phyloP scores from a whole-genome alignment of 768 basidiomycete genomes.

The Baorangia bicolor region DNA sequence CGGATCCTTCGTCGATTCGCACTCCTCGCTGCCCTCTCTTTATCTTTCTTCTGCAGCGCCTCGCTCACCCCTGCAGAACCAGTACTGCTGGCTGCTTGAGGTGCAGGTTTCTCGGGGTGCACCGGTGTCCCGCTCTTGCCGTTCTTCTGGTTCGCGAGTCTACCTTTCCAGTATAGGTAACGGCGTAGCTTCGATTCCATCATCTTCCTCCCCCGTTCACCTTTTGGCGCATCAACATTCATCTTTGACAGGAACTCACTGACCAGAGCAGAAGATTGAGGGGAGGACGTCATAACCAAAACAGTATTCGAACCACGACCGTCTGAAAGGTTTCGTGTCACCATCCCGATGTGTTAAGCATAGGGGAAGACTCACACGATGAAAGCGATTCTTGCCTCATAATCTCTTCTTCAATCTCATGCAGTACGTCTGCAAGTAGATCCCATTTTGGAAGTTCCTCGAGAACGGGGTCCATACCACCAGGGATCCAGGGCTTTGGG shows the following conservation, averaged over 20 bases:
- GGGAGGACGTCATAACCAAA: constrained; percentile 86
- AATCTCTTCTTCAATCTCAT: constrained; percentile 89
- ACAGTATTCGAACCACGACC: constrained; percentile 67
- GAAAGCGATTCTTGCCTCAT: constrained; percentile 53
- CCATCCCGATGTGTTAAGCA: not conserved
- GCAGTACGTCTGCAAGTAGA: constrained; percentile 75
- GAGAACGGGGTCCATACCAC: constrained; percentile 78
- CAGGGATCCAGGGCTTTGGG: constrained; percentile 58
- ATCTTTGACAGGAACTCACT: constrained; percentile 74
- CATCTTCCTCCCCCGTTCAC: constrained; percentile 68
- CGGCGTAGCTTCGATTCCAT: constrained; percentile 71
- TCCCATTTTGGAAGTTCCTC: constrained; percentile 97
- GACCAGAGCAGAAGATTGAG: constrained; percentile 69
- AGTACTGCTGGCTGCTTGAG: constrained; percentile 16
- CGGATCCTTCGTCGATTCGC: constrained; percentile 72
- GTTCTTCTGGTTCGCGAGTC: constrained; percentile 31
- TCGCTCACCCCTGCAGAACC: constrained; percentile 50
- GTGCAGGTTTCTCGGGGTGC: constrained; percentile 1
- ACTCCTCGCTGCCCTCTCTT: constrained; percentile 53
- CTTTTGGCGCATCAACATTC: constrained; percentile 55
- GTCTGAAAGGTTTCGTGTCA: constrained; percentile 17
- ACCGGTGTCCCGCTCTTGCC: constrained; percentile 1
- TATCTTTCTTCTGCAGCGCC: constrained; percentile 77
- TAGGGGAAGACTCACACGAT: constrained; percentile 10
- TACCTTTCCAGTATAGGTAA: constrained; percentile 83